Evolutionary conservation across 1,284 basidiomycete species (phyloP), one percentile per base, ranked within the genome.

Genomic region (Xerocomus cyaneibrunnescens): DNA sequence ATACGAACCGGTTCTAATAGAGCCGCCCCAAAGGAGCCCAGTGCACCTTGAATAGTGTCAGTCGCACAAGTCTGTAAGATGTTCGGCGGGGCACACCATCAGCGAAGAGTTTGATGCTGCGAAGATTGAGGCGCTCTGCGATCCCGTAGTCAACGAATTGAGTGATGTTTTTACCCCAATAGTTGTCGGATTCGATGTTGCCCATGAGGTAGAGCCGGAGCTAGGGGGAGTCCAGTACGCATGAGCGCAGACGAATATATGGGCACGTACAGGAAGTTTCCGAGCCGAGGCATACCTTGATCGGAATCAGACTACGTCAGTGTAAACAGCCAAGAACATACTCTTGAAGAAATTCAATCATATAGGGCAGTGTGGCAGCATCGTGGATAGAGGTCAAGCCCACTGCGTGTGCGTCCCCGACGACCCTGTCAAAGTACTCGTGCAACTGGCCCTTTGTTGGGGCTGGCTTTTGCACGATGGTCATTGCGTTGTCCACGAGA

Each of bases 11-110:
- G 91, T 36, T 88, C 80, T 16, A 92, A 74, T 53, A 98, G 78
- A 1, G 94, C 94, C 0, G 94, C 92, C 4, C 94, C 94, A 80
- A 90, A 92, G 1, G 89, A 92, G 0, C 94, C 94, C 2, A 98
- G 78, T 1, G 95, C 94, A 39, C 91, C 89, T 84, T 64, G 50
- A 22, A 21, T 34, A 1, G 14, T 16, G 41, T 64, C 16, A 65
- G 55, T 31, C 6, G 16, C 27, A 21, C 7, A 9, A 28, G 22
- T 36, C 32, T n/a, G 13, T 5, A n/a, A 35, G 14, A 19, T 34
- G 28, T 31, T 10, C 12, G 5, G 0, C 2, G 7, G 16, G 27
- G 53, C 67, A 17, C 55, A 80, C 88, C 89, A 59, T 94, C 91
- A 0, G 84, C 79, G 63, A 92, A 89, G 2, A 97, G 76, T 69